A percentile compares a stretch with the other conserved stretches of the same genome.
Conservation (phyloP, 306 rosid species). For the Sicyos edulis region DNA sequence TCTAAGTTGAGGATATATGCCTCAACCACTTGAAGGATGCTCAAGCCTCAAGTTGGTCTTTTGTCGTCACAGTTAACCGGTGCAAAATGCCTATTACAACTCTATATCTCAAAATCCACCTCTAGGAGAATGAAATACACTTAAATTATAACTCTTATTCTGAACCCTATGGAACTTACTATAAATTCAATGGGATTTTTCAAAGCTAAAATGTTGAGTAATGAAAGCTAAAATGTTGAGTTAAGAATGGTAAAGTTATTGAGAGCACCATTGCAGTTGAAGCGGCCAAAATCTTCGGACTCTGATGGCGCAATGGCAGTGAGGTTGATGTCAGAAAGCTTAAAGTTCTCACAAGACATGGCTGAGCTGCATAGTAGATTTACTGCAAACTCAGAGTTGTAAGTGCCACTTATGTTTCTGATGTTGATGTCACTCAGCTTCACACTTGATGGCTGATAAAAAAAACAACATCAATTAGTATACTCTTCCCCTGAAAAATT, state of each 20-base stretch:
- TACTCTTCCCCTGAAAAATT: background rate
- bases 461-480: background rate
- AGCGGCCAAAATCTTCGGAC: background rate
- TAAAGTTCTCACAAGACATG: background rate
- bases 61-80: background rate
- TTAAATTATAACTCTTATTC: background rate
- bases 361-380: background rate
- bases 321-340: slow-evolving; percentile 8
- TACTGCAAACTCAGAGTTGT: slow-evolving; percentile 17
- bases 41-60: background rate
- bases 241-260: background rate
- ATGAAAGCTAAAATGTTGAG: slow-evolving; percentile 8
- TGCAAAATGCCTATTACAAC: background rate
- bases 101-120: background rate
- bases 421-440: slow-evolving; percentile 13
- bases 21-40: background rate
- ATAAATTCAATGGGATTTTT: background rate
- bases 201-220: background rate
- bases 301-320: background rate
- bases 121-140: background rate
- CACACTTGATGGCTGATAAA: slow-evolving; percentile 15
- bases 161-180: background rate
- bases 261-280: slow-evolving; percentile 13
- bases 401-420: slow-evolving; percentile 16
- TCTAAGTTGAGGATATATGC: background rate